phyloP scores from a whole-genome alignment of 2,329 filamentous ascomycete genomes.

The Pseudopithomyces chartarum region DNA sequence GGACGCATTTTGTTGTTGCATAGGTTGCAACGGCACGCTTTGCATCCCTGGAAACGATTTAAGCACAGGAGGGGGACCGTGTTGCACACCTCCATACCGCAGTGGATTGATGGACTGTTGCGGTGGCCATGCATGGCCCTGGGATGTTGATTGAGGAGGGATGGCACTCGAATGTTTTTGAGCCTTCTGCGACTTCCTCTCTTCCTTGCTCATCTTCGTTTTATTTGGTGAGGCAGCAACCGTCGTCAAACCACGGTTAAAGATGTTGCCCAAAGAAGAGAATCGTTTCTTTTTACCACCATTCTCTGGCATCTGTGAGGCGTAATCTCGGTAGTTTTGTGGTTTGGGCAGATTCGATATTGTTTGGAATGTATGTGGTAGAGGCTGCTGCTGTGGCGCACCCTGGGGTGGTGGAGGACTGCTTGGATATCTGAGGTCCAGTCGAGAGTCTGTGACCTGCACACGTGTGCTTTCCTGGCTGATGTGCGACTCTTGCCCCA shows the following conservation, averaged over 20 bases:
- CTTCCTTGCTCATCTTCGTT: constrained; percentile 44
- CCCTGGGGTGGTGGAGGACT: constrained; percentile 27
- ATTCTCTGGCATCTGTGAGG: constrained; percentile 23
- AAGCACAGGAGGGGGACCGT: constrained; percentile 17
- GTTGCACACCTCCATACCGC: constrained; percentile 20
- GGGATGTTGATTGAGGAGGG: constrained; percentile 12
- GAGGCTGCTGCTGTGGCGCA: constrained; percentile 28
- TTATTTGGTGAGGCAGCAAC: constrained; percentile 31
- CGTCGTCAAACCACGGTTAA: constrained; percentile 45
- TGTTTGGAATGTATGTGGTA: constrained; percentile 3
- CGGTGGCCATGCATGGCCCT: constrained; percentile 22
- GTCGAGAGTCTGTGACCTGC: constrained; percentile 34
- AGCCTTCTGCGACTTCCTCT: constrained; percentile 41
- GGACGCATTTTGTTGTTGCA: constrained; percentile 11
- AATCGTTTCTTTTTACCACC: constrained; percentile 52
- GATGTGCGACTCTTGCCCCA: constrained; percentile 35
- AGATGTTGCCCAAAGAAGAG: constrained; percentile 51
- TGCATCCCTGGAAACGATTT: constrained; percentile 26
- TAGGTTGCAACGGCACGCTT: constrained; percentile 16
- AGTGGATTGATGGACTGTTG: constrained; percentile 22
- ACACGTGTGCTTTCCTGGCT: constrained; percentile 36
- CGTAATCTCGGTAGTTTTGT: constrained; percentile 19
- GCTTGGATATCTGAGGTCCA: constrained; percentile 32
- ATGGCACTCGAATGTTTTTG: constrained; percentile 29
- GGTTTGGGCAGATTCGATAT: constrained; percentile 14